Evolutionary conservation across 345 rosid genomes (phyloP).

Genomic region (Cardamine occulta): DNA sequence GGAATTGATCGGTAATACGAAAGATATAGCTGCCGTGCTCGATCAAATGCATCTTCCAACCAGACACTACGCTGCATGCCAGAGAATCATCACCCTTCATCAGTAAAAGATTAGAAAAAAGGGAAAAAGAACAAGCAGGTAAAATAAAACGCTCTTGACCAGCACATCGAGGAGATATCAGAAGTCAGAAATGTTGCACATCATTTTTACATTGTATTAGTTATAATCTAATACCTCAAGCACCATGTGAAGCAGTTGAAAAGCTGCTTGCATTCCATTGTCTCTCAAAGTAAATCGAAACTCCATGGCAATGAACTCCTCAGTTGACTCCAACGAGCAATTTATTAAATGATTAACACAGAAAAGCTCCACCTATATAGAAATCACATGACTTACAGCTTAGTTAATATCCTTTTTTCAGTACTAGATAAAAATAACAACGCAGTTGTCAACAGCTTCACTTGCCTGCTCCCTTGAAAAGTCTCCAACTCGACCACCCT

Average conservation of each 20-base stretch:
- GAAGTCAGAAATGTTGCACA: conserved; percentile 11
- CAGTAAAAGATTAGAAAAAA: conserved; percentile 8
- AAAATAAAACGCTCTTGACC: conserved; percentile 10
- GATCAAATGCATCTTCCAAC: conserved; percentile 99
- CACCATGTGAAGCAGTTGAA: conserved; percentile 99
- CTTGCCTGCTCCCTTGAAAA: conserved; percentile 97
- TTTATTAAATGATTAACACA: conserved; percentile 97
- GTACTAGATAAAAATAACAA: not conserved
- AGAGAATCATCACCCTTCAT: conserved; percentile 37
- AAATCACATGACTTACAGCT: conserved; percentile 9
- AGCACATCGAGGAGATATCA: not conserved
- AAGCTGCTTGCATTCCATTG: conserved; percentile 98
- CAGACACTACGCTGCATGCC: conserved; percentile 93
- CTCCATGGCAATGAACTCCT: conserved; percentile 99
- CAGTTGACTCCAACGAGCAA: conserved; percentile 98
- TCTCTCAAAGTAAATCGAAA: conserved; percentile 96
- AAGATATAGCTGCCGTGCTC: conserved; percentile 92
- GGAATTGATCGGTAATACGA: conserved; percentile 97
- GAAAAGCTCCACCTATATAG: conserved; percentile 88
- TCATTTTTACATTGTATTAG: conserved; percentile 1
- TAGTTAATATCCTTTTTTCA: conserved; percentile 2
- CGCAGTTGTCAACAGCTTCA: conserved; percentile 29
- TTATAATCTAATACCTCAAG: conserved; percentile 70
- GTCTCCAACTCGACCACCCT: conserved; percentile 98
- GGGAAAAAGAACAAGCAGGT: not conserved